Base-by-base conservation (phyloP, 768 basidiomycete species). In the Melanogaster broomeanus region DNA sequence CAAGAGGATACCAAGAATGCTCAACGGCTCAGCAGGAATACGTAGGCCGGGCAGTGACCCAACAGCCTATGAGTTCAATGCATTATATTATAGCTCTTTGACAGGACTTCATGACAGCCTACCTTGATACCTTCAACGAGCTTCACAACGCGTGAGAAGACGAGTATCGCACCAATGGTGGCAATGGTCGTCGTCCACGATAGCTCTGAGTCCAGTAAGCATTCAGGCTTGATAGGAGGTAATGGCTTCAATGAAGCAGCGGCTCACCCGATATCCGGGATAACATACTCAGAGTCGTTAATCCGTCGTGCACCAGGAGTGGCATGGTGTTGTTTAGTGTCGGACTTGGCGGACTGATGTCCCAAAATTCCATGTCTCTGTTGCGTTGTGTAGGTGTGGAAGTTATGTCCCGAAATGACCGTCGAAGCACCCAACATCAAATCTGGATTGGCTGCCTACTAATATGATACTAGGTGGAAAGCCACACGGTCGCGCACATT, bases 11-110 rank as follows among this genome's bases (percentile, higher is more conserved):
- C 46, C 53, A 0, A 38, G 1, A 27, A 61, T 0, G 19, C 37
- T 31, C 12, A 66, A 28, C 7, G 65, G 59, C n/a, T 47, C 39
- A 21, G 64, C 55, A 34, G 64, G 59, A 16, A 66, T 49, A 25
- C 51, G 38, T 22, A 66, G 39, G 3, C 61, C 63, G 6, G 61
- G 54, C 15, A 64, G 56, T 7, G 28, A 51, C 42, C 38, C 35
- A 10, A 61, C 47, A 19, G 62, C 52, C 62, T 64, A 31, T 33
- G 8, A 25, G 31, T 16, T 4, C 9, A 27, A 35, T 39, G 19
- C 9, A 11, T 34, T 42, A 8, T 2, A 22, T 6, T 3, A 15
- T 8, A 27, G 33, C 15, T 7, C 24, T 48, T 30, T 18, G 12
- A 18, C 9, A 31, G 7, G 4, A n/a, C 11, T 18, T 7, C 15